Conservation (phyloP, 768 basidiomycete species). For the Mycena galericulata region DNA sequence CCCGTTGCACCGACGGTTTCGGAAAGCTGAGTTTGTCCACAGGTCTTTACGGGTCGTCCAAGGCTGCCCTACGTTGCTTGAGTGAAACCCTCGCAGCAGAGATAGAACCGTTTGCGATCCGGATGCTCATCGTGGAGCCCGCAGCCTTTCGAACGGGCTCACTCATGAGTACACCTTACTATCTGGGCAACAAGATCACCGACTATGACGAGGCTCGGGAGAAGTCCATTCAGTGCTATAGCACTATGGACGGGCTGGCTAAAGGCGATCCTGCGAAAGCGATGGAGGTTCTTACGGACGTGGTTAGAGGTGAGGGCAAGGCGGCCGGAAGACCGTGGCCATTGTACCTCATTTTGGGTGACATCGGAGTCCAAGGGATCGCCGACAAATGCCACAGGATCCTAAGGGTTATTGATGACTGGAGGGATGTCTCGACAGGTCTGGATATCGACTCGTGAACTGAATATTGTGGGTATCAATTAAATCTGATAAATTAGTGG, state of each 20-base stretch:
- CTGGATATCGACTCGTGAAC: constrained; percentile 13
- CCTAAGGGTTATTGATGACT: constrained; percentile 42
- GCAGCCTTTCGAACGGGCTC: constrained; percentile 55
- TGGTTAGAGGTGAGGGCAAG: constrained; percentile 48
- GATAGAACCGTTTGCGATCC: constrained; percentile 52
- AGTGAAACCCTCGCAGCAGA: constrained; percentile 54
- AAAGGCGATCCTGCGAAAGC: constrained; percentile 48
- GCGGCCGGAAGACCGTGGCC: constrained; percentile 42
- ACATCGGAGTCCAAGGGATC: constrained; percentile 40
- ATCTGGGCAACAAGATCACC: constrained; percentile 45
- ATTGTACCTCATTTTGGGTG: constrained; percentile 41
- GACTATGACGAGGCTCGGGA: constrained; percentile 48
- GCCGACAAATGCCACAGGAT: constrained; percentile 39
- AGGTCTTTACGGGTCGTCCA: constrained; percentile 50
- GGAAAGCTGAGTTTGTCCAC: constrained; percentile 22
- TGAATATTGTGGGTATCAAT: neutral
- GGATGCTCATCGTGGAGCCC: constrained; percentile 54
- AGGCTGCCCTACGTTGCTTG: constrained; percentile 53
- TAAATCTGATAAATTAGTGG: too few relatives aligned
- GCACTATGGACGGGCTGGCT: constrained; percentile 15
- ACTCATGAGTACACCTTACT: constrained; percentile 38
- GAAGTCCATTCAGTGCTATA: constrained; percentile 33
- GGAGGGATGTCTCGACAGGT: constrained; percentile 41
- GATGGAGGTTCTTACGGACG: constrained; percentile 46
- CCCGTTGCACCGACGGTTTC: neutral